Evolutionary conservation across 73 alveolate species (phyloP).

Genomic region (Diophrys sp.): DNA sequence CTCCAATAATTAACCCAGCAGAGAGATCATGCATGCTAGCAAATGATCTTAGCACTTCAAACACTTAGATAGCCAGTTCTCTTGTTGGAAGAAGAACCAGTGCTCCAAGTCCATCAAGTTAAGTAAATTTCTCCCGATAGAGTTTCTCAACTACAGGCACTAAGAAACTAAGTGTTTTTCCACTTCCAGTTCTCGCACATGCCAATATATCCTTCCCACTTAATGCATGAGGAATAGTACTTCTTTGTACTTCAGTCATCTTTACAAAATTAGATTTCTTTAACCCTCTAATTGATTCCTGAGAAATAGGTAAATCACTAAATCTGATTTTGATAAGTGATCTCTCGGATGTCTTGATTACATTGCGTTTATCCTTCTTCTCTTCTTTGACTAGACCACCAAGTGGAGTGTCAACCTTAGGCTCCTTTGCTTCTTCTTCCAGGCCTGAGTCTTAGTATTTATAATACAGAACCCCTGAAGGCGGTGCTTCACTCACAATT

Average conservation of each 20-base stretch:
- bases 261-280: conserved; percentile 71
- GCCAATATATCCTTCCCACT: conserved; percentile 89
- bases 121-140: conserved; percentile 60
- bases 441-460: conserved; percentile 9
- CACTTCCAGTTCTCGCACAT: conserved; percentile 90
- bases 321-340: conserved; percentile 66
- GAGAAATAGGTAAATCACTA: conserved; percentile 76
- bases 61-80: conserved; percentile 83
- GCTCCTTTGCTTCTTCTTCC: conserved; percentile 9
- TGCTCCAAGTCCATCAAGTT: conserved; percentile 84
- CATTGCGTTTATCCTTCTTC: conserved; percentile 11
- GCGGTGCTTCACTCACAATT: conserved; percentile 13
- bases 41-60: conserved; percentile 74
- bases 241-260: conserved; percentile 92
- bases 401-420: not conserved
- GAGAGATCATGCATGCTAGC: conserved; percentile 68
- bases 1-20: conserved; percentile 88
- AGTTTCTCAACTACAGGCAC: conserved; percentile 76
- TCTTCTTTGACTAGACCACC: not conserved
- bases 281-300: conserved; percentile 61
- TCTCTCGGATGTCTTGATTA: conserved; percentile 43
- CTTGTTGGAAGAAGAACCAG: conserved; percentile 81
- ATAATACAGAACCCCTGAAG: conserved; percentile 12
- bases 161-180: conserved; percentile 79
- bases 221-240: conserved; percentile 88